Base-by-base conservation (phyloP, 2,329 filamentous ascomycete species). In the Pseudocercospora macadamiae region DNA sequence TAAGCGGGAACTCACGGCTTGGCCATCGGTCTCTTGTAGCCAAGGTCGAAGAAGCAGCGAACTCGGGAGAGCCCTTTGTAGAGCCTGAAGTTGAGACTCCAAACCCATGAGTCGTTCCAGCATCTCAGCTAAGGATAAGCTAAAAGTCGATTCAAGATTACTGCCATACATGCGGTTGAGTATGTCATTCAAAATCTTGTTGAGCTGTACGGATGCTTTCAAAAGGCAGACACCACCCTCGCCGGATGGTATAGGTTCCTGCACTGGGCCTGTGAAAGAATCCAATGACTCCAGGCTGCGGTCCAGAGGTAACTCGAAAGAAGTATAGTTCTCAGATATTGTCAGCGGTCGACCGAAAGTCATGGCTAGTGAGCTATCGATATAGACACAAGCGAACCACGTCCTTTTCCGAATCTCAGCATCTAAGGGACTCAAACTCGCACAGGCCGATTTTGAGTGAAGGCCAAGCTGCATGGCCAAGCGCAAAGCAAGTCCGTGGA, bases 401-500 rank as follows among this genome's bases (percentile, higher is more conserved):
- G 23, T 32, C 10, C 45, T 28, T 16, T 49, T 49, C 5, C 45
- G 45, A n/a, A 49, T 49, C 14, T 49, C 45, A 8, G 45, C 45
- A 28, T 49, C 45, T 6, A 49, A 30, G 8, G 45, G 45, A 30
- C 14, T 30, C 6, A 49, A 30, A n/a, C 37, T 36, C 14, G 9
- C 48, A 36, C 48, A 36, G 12, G 49, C 32, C 6, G 28, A n/a
- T 21, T 36, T 36, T 9, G 42, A 45, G 26, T 55, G 53, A 6
- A 55, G 53, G 5, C 53, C 53, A 6, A 55, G 8, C 6, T 55
- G 53, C 42, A 55, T 36, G 2, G 53, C 53, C 14, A 42, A 19
- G 10, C 53, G 53, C 6, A 55, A 28, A 16, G 53, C 53, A 44
- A 55, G 37, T 6, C 37, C 30, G 26, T 55, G 53, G n/a, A 55